Evolutionary conservation across 2,329 filamentous ascomycete species (phyloP).

Genomic region (Escovopsis weberi): DNA sequence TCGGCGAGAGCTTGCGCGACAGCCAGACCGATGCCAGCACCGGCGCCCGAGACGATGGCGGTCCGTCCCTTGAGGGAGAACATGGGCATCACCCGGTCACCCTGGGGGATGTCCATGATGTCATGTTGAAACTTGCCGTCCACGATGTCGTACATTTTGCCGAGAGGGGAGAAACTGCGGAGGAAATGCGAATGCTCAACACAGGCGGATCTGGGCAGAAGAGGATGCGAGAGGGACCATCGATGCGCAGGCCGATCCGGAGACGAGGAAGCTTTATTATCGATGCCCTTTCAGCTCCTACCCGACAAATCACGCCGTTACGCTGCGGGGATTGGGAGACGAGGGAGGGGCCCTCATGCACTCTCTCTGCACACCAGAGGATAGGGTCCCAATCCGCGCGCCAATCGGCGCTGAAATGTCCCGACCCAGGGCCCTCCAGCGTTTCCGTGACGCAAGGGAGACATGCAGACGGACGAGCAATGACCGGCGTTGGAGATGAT

Average conservation of each 20-base stretch:
- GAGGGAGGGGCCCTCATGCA: too few species aligned
- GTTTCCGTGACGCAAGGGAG: too few species aligned
- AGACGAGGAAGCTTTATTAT: too few species aligned
- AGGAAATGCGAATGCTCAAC: too few species aligned
- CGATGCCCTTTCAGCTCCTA: neutral
- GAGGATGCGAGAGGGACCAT: too few species aligned
- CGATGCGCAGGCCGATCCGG: too few species aligned
- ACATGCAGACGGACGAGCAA: too few species aligned
- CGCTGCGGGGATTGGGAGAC: neutral
- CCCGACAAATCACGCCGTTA: neutral
- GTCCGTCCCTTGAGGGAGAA: constrained; percentile 58
- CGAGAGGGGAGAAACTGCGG: neutral
- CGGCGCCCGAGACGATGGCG: constrained; percentile 54
- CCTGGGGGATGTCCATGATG: constrained; percentile 33
- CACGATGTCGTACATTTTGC: constrained; percentile 25
- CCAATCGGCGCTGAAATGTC: too few species aligned
- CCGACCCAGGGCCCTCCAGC: too few species aligned
- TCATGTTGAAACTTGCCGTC: constrained; percentile 42
- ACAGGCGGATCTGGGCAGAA: too few species aligned
- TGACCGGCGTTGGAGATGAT: too few species aligned
- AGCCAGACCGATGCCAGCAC: constrained; percentile 50
- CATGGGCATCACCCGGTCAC: constrained; percentile 43
- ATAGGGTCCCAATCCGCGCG: too few species aligned
- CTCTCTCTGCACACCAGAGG: neutral
- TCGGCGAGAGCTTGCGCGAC: constrained; percentile 53